Conservation (phyloP, 805 yeast genomes). For the Starmerella apicola region DNA sequence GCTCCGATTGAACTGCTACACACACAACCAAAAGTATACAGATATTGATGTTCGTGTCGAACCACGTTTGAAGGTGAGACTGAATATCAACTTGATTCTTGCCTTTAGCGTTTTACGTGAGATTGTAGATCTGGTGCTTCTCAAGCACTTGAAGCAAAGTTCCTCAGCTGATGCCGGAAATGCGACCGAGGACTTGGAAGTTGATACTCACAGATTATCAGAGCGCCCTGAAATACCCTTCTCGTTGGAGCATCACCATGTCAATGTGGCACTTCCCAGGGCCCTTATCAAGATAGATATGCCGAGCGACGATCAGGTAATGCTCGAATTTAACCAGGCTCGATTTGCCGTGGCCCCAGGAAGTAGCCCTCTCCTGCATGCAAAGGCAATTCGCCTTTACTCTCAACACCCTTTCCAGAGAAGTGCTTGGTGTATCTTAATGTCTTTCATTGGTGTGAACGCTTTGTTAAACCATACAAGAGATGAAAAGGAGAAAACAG, state of each 20-base stretch:
- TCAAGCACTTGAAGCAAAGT: slow-evolving; percentile 5
- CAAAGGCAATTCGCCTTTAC: slow-evolving; percentile 35
- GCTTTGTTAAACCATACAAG: slow-evolving; percentile 18
- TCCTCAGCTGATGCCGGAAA: neutral
- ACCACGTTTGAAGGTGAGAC: slow-evolving; percentile 15
- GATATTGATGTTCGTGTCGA: slow-evolving; percentile 6
- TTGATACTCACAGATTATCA: neutral
- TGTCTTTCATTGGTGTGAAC: slow-evolving; percentile 23
- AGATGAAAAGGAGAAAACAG: neutral
- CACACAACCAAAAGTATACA: slow-evolving; percentile 5
- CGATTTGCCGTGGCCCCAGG: slow-evolving; percentile 17
- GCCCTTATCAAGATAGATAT: slow-evolving; percentile 31
- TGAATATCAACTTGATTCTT: slow-evolving; percentile 21
- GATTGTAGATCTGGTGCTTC: slow-evolving; percentile 18
- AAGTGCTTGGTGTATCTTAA: slow-evolving; percentile 29
- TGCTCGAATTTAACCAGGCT: slow-evolving; percentile 33
- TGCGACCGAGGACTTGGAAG: neutral
- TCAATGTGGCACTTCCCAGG: slow-evolving; percentile 6
- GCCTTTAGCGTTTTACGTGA: slow-evolving; percentile 21
- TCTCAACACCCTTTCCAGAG: slow-evolving; percentile 38
- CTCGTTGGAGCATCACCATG: slow-evolving; percentile 1
- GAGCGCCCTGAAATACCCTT: neutral
- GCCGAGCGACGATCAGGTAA: slow-evolving; percentile 37
- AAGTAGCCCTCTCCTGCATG: slow-evolving; percentile 25
- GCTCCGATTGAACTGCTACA: slow-evolving; percentile 4